Percentiles rank a stretch among this genome's conserved stretches.
phyloP scores from a whole-genome alignment of 2,329 filamentous ascomycete species.

The Xylariaceae sp. region DNA sequence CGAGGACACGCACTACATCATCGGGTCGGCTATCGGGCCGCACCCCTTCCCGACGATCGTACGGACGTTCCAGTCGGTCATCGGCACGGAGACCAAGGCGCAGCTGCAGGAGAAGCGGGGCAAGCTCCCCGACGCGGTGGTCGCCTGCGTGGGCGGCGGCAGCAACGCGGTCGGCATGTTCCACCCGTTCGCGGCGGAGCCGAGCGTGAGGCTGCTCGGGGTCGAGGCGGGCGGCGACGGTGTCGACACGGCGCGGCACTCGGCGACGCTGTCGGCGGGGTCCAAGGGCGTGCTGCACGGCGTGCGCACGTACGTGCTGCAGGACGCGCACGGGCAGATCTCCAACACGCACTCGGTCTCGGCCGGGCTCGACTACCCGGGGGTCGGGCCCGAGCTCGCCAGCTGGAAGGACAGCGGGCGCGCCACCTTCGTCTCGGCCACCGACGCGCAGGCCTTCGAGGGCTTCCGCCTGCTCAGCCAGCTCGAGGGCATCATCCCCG shows the following conservation, averaged over 20 bases:
- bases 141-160: slow-evolving; percentile 94
- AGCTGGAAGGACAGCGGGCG: slow-evolving; percentile 90
- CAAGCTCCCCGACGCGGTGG: slow-evolving; percentile 92
- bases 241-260: slow-evolving; percentile 81
- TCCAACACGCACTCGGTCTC: slow-evolving; percentile 94
- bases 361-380: slow-evolving; percentile 94
- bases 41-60: slow-evolving; percentile 98
- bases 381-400: slow-evolving; percentile 89
- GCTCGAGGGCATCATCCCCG: slow-evolving; percentile 95
- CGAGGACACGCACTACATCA: slow-evolving; percentile 95
- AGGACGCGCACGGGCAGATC: slow-evolving; percentile 92
- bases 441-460: slow-evolving; percentile 84
- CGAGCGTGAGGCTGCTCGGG: slow-evolving; percentile 82
- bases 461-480: slow-evolving; percentile 85
- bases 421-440: slow-evolving; percentile 87
- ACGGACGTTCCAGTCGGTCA: slow-evolving; percentile 95
- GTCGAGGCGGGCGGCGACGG: slow-evolving; percentile 96
- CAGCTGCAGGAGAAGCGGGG: slow-evolving; percentile 85
- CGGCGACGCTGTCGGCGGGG: slow-evolving; percentile 83
- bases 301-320: slow-evolving; percentile 92
- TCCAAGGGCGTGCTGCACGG: slow-evolving; percentile 93
- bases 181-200: slow-evolving; percentile 88
- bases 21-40: slow-evolving; percentile 94
- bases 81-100: slow-evolving; percentile 89
- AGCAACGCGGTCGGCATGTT: slow-evolving; percentile 98